phyloP scores from a whole-genome alignment of 805 yeast genomes.

The Candida anglica region DNA sequence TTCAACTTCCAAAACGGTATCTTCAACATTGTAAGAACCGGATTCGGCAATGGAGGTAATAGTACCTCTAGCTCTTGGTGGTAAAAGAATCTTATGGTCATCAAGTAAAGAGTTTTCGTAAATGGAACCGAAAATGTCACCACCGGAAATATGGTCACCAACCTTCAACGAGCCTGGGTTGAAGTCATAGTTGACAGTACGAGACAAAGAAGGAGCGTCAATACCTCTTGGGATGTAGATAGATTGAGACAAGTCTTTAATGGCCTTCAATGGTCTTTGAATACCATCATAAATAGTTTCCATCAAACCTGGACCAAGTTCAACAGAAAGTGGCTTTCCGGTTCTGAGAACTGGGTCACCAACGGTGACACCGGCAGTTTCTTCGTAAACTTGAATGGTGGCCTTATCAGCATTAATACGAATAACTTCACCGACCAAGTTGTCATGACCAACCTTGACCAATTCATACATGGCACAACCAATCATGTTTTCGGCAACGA shows the following conservation, averaged over 20 bases:
- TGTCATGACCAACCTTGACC: constrained; percentile 96
- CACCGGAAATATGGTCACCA: constrained; percentile 98
- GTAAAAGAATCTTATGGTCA: constrained; percentile 91
- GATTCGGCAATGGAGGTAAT: constrained; percentile 82
- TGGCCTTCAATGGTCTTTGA: constrained; percentile 96
- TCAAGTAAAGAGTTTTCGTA: constrained; percentile 90
- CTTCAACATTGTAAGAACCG: constrained; percentile 90
- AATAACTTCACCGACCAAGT: constrained; percentile 96
- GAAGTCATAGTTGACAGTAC: constrained; percentile 80
- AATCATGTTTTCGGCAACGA: constrained; percentile 96
- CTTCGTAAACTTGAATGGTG: constrained; percentile 98
- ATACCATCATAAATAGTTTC: constrained; percentile 99
- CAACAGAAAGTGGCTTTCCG: constrained; percentile 98
- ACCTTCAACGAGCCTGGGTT: constrained; percentile 74
- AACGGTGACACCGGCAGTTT: constrained; percentile 98
- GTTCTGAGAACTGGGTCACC: constrained; percentile 99
- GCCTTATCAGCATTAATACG: constrained; percentile 96
- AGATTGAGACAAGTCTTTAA: constrained; percentile 80
- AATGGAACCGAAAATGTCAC: constrained; percentile 92
- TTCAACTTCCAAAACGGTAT: constrained; percentile 87
- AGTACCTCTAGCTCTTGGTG: constrained; percentile 99
- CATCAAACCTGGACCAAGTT: constrained; percentile 98
- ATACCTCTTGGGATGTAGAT: constrained; percentile 99
- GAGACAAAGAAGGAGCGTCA: constrained; percentile 90
- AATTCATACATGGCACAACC: constrained; percentile 99